Evolutionary conservation across 1,284 basidiomycete genomes (phyloP).

Genomic region (Cryptococcus hybrid): DNA sequence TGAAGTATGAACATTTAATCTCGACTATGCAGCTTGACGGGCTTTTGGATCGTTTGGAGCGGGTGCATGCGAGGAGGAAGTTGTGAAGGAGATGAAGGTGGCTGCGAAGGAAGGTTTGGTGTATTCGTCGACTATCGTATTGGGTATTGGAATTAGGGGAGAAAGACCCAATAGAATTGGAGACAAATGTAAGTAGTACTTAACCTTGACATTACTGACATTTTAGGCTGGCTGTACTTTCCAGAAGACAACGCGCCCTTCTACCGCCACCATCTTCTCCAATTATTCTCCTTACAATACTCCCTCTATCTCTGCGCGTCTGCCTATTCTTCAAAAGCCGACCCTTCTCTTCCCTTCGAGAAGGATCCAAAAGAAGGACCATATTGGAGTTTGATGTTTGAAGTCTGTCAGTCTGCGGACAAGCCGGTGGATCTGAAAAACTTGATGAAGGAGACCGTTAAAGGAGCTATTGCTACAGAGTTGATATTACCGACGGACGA

Average conservation of each 20-base stretch:
- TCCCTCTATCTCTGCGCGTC: conserved; percentile 47
- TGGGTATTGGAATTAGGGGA: conserved; percentile 56
- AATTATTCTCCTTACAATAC: conserved; percentile 58
- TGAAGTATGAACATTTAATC: conserved; percentile 54
- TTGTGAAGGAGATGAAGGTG: conserved; percentile 32
- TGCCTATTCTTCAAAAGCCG: conserved; percentile 54
- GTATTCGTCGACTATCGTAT: conserved; percentile 55
- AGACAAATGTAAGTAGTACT: conserved; percentile 51
- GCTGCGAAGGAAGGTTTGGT: conserved; percentile 51
- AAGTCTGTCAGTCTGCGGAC: conserved; percentile 55
- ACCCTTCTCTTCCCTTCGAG: conserved; percentile 48
- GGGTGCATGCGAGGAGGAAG: background rate
- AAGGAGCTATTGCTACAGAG: conserved; percentile 54
- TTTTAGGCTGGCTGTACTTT: conserved; percentile 47
- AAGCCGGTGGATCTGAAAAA: conserved; percentile 54
- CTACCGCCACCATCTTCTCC: conserved; percentile 58
- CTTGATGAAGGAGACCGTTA: conserved; percentile 53
- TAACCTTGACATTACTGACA: background rate
- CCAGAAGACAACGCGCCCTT: conserved; percentile 56
- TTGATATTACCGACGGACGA: conserved; percentile 54
- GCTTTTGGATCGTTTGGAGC: conserved; percentile 43
- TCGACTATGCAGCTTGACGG: conserved; percentile 54
- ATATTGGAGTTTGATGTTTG: conserved; percentile 56
- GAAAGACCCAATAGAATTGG: conserved; percentile 54
- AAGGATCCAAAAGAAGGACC: conserved; percentile 50